Conservation (phyloP, 202 grass and related monocot species). For the Schoenoplectus tabernaemontani region DNA sequence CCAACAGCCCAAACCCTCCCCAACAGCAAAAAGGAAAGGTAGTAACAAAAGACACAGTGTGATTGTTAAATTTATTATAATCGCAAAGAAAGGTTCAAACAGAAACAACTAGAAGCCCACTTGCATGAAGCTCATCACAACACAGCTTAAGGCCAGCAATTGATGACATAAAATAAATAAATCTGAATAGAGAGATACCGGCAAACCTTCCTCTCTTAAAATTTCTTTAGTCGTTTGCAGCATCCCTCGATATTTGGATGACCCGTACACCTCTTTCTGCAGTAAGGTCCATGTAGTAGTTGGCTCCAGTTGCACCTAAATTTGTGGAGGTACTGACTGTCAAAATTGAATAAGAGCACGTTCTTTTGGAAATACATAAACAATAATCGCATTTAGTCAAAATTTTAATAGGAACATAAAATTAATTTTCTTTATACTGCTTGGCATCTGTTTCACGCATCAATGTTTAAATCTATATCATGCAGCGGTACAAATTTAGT, state of each 20-base stretch:
- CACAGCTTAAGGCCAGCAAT: too few relatives aligned
- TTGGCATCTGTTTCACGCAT: background rate
- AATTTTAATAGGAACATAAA: background rate
- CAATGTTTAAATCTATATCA: background rate
- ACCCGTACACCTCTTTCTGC: too few relatives aligned
- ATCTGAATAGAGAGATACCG: too few relatives aligned
- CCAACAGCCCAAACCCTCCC: too few relatives aligned
- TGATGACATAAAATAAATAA: too few relatives aligned
- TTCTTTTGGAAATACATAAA: too few relatives aligned
- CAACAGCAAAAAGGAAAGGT: too few relatives aligned
- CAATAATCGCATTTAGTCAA: background rate
- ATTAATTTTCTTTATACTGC: background rate
- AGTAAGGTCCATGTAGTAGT: constrained; percentile 65
- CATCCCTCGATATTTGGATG: constrained; percentile 91
- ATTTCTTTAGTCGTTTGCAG: constrained; percentile 83
- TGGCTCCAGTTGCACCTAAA: constrained; percentile 85
- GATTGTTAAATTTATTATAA: too few relatives aligned
- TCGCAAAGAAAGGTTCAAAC: too few relatives aligned
- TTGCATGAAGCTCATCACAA: too few relatives aligned
- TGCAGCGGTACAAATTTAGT: background rate
- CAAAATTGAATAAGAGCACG: background rate
- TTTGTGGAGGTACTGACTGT: constrained; percentile 1
- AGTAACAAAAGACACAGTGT: too few relatives aligned
- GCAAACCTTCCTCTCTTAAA: constrained; percentile 97
- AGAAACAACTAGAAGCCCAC: too few relatives aligned